Evolutionary conservation across 176 grass and related monocot species (phyloP).

Genomic region (Oryza punctata): DNA sequence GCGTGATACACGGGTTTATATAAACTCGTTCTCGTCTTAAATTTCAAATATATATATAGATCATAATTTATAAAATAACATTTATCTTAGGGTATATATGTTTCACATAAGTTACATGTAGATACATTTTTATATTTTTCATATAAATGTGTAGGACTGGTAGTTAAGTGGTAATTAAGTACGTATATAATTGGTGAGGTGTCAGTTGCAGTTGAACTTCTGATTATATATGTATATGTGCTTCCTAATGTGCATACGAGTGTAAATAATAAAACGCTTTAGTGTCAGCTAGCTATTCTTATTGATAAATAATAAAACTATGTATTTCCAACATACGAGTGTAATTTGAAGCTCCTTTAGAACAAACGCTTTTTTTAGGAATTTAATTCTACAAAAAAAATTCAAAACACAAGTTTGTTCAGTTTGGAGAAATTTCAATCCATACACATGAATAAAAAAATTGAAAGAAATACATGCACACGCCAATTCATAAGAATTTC

Average conservation of each 20-base stretch:
- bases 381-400: too few species aligned
- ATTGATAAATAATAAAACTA: not conserved
- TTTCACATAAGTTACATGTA: slow-evolving; percentile 37
- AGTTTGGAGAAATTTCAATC: too few species aligned
- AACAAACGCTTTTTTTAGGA: too few species aligned
- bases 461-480: too few species aligned
- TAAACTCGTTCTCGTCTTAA: slow-evolving; percentile 25
- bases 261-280: too few species aligned
- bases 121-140: slow-evolving; percentile 38
- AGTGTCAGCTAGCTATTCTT: slow-evolving; percentile 6
- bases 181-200: not conserved
- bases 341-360: not conserved
- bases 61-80: slow-evolving; percentile 31
- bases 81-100: slow-evolving; percentile 28
- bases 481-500: too few species aligned
- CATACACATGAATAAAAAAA: too few species aligned
- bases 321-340: not conserved
- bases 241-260: slow-evolving; percentile 9
- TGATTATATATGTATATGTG: not conserved
- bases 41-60: not conserved
- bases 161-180: slow-evolving; percentile 24
- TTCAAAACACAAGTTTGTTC: too few species aligned
- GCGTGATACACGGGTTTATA: not conserved
- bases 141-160: slow-evolving; percentile 20
- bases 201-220: not conserved